Evolutionary conservation across 169 alveolate genomes (phyloP).

Genomic region (Plasmodium chabaudi): DNA sequence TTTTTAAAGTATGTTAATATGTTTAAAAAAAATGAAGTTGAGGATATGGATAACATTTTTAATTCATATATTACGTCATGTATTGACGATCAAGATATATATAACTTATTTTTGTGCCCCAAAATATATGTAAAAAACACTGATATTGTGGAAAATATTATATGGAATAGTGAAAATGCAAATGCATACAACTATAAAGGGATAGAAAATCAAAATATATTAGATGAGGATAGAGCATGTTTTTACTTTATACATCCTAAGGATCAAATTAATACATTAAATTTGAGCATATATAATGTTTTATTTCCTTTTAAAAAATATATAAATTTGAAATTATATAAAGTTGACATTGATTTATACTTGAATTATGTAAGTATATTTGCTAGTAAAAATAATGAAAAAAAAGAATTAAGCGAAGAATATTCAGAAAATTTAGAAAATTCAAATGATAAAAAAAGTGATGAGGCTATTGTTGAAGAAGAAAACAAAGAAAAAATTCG

Average conservation of each 20-base stretch:
- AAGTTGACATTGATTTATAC: constrained; percentile 13
- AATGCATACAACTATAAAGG: constrained; percentile 8
- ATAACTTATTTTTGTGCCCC: constrained; percentile 66
- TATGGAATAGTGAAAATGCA: constrained; percentile 20
- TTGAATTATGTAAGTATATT: constrained; percentile 11
- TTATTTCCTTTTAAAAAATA: constrained; percentile 63
- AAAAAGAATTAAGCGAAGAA: background rate
- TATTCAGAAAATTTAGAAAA: background rate
- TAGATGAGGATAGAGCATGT: constrained; percentile 46
- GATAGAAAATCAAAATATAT: constrained; percentile 9
- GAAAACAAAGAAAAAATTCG: constrained; percentile 16
- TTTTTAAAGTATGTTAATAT: constrained; percentile 37
- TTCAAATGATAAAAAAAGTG: background rate
- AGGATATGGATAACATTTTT: constrained; percentile 18
- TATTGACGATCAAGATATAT: constrained; percentile 53
- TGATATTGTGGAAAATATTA: constrained; percentile 11
- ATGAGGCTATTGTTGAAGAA: constrained; percentile 6
- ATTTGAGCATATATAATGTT: constrained; percentile 58
- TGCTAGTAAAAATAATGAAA: background rate
- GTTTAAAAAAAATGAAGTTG: constrained; percentile 15
- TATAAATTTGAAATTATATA: constrained; percentile 42
- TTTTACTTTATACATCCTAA: constrained; percentile 66
- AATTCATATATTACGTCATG: constrained; percentile 19
- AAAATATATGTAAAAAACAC: constrained; percentile 41
- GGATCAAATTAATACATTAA: constrained; percentile 23